A percentile compares a stretch with the other conserved stretches of the same genome.
Conservation (phyloP, 768 basidiomycete genomes). For the Sporobolomyces pararoseus region DNA sequence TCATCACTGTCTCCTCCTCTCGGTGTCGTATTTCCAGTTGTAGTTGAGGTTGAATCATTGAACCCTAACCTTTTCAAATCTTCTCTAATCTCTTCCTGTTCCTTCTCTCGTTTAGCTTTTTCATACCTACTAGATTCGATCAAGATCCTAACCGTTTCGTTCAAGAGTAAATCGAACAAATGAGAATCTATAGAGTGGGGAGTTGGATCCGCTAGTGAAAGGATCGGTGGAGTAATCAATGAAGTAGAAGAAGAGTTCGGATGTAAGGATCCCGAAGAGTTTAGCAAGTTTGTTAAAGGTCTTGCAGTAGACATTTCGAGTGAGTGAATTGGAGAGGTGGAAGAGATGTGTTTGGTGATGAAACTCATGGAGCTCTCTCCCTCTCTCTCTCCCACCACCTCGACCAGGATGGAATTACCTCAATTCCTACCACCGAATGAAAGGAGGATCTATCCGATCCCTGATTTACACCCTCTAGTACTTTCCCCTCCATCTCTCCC, state of each 20-base stretch:
- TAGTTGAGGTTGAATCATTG: background rate
- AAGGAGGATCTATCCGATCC: slow-evolving; percentile 20
- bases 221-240: slow-evolving; percentile 20
- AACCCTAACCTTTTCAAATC: slow-evolving; percentile 14
- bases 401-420: background rate
- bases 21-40: background rate
- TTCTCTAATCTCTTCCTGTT: slow-evolving; percentile 6
- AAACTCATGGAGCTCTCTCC: background rate
- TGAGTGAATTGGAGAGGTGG: background rate
- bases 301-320: background rate
- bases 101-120: background rate
- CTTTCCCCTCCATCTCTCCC: slow-evolving; percentile 8
- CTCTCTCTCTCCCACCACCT: slow-evolving; percentile 3
- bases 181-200: slow-evolving; percentile 30
- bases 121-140: background rate
- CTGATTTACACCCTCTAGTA: slow-evolving; percentile 24
- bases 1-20: too few relatives aligned
- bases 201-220: slow-evolving; percentile 29
- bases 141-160: slow-evolving; percentile 37
- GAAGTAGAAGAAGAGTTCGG: slow-evolving; percentile 30
- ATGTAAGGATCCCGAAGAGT: slow-evolving; percentile 3
- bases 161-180: slow-evolving; percentile 35
- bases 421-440: slow-evolving; percentile 1
- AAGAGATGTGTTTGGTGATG: too few relatives aligned
- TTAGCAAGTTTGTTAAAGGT: slow-evolving; percentile 1